Conservation (phyloP, 805 yeast species). For the Cyberlindnera xylosilytica region DNA sequence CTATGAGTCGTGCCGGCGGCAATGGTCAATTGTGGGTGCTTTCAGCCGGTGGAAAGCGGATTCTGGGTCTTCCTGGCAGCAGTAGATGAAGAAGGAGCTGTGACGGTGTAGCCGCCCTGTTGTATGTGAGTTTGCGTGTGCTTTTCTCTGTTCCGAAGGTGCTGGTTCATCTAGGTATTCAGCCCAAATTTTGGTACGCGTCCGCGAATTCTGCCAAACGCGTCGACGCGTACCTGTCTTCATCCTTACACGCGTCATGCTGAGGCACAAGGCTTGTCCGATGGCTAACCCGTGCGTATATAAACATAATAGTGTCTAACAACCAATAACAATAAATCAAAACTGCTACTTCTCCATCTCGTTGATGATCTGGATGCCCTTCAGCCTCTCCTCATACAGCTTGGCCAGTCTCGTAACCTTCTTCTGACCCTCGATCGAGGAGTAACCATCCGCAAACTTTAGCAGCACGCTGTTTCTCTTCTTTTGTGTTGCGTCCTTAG, state of each 20-base stretch:
- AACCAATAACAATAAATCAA: no score
- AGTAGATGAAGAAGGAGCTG: background rate
- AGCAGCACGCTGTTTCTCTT: conserved; percentile 12
- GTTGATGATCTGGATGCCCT: conserved; percentile 34
- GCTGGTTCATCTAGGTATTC: background rate
- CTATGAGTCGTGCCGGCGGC: background rate
- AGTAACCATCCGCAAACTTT: conserved; percentile 30
- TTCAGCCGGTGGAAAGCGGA: background rate
- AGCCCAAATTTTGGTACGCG: background rate
- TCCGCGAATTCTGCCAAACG: background rate
- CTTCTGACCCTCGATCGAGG: conserved; percentile 36
- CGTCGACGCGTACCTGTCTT: background rate
- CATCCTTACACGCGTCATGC: no score
- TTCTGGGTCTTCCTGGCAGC: background rate
- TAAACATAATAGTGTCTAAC: no score
- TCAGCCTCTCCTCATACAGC: conserved; percentile 57
- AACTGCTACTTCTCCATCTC: conserved; percentile 28
- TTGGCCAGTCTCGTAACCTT: conserved; percentile 63
- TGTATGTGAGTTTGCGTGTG: background rate
- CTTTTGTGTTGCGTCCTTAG: conserved; percentile 9
- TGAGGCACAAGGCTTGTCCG: no score
- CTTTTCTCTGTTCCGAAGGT: background rate
- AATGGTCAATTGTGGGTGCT: background rate
- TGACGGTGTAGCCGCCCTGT: background rate
- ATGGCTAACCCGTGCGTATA: background rate